These are phyloP conservation scores for Nicotiana tomentosiformis DNA, from an alignment of 257 asterid genomes.

Conservation along the genomic window DNA sequence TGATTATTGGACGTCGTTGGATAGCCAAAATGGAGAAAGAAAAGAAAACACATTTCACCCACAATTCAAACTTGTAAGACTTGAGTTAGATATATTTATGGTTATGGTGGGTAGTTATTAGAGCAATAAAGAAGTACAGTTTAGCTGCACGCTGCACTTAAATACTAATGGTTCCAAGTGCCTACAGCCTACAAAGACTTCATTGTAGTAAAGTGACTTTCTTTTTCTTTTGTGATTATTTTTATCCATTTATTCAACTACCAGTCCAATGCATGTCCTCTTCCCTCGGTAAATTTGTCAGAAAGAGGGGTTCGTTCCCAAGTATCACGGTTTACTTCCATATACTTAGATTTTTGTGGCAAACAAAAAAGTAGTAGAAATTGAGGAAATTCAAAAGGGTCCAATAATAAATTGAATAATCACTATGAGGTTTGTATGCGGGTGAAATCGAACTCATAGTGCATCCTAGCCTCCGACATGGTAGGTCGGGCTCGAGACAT, in stretches of 20 bases:
- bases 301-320: background rate
- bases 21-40: background rate
- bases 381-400: background rate
- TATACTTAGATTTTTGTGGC: background rate
- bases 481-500: no score
- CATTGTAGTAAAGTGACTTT: background rate
- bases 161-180: background rate
- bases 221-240: background rate
- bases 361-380: background rate
- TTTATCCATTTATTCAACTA: background rate
- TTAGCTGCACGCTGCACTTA: background rate
- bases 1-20: background rate
- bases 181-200: background rate
- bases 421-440: background rate
- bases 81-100: background rate
- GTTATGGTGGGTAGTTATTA: background rate
- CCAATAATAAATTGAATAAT: background rate
- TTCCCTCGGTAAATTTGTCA: background rate
- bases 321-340: background rate
- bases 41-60: background rate
- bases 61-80: background rate
- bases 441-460: no score
- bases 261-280: background rate
- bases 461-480: no score
- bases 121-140: background rate